Evolutionary conservation across 331 rosid genomes (phyloP), one percentile per base, ranked within the genome.

Genomic region (Pyracantha coccinea): DNA sequence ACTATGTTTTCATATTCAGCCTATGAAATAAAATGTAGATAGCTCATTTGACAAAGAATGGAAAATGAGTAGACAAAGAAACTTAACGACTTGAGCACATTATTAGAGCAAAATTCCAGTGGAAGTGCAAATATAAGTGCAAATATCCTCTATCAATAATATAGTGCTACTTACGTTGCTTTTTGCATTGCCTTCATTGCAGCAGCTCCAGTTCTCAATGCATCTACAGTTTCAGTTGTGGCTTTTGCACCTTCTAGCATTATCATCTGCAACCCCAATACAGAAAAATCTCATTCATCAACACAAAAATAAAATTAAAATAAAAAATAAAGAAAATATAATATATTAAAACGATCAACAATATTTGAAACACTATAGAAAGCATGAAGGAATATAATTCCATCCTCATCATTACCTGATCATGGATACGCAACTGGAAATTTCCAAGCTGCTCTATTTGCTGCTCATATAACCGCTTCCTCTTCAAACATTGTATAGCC

Each of bases 161-260:
- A 64, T 3, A 44, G 20, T 28, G 58, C 52, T 65, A 70, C 90
- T 76, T 86, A 94, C 97, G 93, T 92, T 80, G 97, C 96, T 84
- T 90, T 94, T 74, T 94, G 99, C 99, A 94, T 94, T 71, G 97
- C 97, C 86, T 94, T 94, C 99, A 94, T 92, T 20, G 99, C 87
- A 77, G 97, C 27, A 24, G 99, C 99, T 76, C 99, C 99, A 33
- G 89, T 83, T 86, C 99, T 84, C 79, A 94, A 89, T 3, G 97
- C 99, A 80, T 94, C 99, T 13, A 94, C 99, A 15, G 97, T 94
- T 88, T 94, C 99, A 2, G 97, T 94, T 53, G 99, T 94, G 72
- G 99, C 97, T 77, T 94, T 94, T 45, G 99, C 97, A 59, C 99
- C 96, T 89, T 94, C 97, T 71, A 94, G 81, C 97, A 92, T 70